Evolutionary conservation across 2,329 filamentous ascomycete species (phyloP).

Genomic region (Arthrinium puccinioides): DNA sequence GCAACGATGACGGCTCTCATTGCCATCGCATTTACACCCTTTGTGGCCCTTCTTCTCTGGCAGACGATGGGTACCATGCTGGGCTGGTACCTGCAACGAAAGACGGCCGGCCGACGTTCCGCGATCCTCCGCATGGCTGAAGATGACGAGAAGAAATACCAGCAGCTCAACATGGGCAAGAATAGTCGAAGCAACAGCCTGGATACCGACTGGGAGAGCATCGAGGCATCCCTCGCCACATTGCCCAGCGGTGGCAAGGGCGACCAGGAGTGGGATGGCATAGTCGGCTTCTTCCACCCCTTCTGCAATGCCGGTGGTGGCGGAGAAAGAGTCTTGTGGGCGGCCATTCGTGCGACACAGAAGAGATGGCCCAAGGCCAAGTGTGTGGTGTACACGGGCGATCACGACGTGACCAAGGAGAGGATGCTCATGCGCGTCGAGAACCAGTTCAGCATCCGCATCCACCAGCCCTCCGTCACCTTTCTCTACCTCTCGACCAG

Average conservation of each 20-base stretch:
- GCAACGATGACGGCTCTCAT: constrained; percentile 14
- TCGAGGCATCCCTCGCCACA: constrained; percentile 40
- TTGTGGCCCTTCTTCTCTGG: constrained; percentile 19
- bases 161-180: constrained; percentile 20
- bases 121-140: constrained; percentile 47
- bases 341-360: constrained; percentile 86
- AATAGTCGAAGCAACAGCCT: constrained; percentile 20
- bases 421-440: constrained; percentile 72
- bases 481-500: constrained; percentile 90
- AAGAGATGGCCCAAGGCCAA: constrained; percentile 80
- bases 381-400: constrained; percentile 91
- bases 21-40: constrained; percentile 19
- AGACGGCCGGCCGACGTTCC: constrained; percentile 54
- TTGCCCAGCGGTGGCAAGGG: constrained; percentile 31
- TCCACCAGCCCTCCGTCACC: constrained; percentile 73
- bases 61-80: constrained; percentile 32
- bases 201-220: constrained; percentile 65
- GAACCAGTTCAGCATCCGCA: constrained; percentile 85
- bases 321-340: constrained; percentile 93
- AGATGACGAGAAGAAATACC: constrained; percentile 29
- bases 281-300: constrained; percentile 95
- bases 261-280: constrained; percentile 66
- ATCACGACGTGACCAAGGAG: constrained; percentile 79
- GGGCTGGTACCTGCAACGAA: constrained; percentile 56
- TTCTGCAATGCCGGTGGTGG: constrained; percentile 98